phyloP scores from a whole-genome alignment of 2,329 filamentous ascomycete genomes.

The Plectosphaerella plurivora region DNA sequence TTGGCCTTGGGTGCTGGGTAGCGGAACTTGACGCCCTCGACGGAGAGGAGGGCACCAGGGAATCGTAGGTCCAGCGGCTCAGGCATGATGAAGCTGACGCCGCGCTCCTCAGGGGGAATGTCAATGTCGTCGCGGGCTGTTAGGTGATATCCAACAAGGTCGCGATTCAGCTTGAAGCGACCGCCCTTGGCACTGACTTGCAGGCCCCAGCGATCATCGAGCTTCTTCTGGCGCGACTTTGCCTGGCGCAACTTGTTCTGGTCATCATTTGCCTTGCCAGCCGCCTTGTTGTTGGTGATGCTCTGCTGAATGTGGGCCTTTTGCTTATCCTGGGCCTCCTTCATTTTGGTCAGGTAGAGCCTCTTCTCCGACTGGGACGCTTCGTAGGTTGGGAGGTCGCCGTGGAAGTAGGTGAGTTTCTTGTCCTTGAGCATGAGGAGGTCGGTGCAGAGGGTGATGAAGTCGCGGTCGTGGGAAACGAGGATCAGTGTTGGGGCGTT shows the following conservation, averaged over 20 bases:
- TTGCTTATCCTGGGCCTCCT: slow-evolving; percentile 77
- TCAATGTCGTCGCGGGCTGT: slow-evolving; percentile 64
- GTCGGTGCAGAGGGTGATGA: slow-evolving; percentile 73
- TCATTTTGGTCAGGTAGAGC: slow-evolving; percentile 67
- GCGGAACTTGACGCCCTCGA: slow-evolving; percentile 65
- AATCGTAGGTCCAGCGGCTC: slow-evolving; percentile 67
- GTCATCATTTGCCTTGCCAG: slow-evolving; percentile 73
- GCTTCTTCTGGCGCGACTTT: slow-evolving; percentile 77
- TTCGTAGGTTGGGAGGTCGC: slow-evolving; percentile 70
- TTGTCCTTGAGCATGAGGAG: slow-evolving; percentile 72
- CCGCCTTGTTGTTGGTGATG: slow-evolving; percentile 68
- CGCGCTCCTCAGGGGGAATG: slow-evolving; percentile 58
- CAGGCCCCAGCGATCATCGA: slow-evolving; percentile 76
- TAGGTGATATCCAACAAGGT: slow-evolving; percentile 59
- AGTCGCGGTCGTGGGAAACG: slow-evolving; percentile 81
- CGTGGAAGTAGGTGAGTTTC: slow-evolving; percentile 67
- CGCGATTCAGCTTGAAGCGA: slow-evolving; percentile 76
- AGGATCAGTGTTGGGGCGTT: slow-evolving; percentile 65
- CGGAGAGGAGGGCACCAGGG: slow-evolving; percentile 66
- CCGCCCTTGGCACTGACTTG: slow-evolving; percentile 67
- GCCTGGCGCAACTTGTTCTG: slow-evolving; percentile 84
- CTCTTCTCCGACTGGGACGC: slow-evolving; percentile 62
- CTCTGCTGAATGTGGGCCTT: slow-evolving; percentile 76
- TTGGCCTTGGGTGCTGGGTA: slow-evolving; percentile 40
- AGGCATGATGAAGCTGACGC: slow-evolving; percentile 54